Evolutionary conservation across 75 land plant genomes (phyloP).

Genomic region (Azolla pinnata): DNA sequence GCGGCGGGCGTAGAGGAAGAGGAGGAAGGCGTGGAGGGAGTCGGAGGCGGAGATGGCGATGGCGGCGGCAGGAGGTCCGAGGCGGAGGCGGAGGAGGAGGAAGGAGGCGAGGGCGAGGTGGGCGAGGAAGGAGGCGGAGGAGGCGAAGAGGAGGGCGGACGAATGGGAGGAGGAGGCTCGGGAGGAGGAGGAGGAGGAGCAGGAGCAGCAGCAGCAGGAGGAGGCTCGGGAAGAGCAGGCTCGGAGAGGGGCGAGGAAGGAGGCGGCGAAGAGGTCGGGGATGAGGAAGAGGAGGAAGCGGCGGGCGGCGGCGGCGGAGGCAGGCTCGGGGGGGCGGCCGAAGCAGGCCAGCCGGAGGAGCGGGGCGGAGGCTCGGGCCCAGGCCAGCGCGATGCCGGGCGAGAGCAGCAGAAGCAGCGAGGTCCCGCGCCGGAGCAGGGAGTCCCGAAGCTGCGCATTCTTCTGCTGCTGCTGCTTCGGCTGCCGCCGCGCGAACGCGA

Average conservation of each 20-base stretch:
- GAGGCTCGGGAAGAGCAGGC: constrained; percentile 48
- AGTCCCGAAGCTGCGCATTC: constrained; percentile 50
- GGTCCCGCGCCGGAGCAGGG: constrained; percentile 47
- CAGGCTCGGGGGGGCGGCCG: constrained; percentile 48
- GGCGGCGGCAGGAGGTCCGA: constrained; percentile 47
- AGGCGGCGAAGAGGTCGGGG: constrained; percentile 53
- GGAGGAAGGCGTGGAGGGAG: constrained; percentile 21
- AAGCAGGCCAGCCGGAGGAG: constrained; percentile 41
- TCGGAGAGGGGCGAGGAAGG: constrained; percentile 60
- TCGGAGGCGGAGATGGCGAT: constrained; percentile 58
- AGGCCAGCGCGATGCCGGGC: constrained; percentile 45
- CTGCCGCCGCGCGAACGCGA: constrained; percentile 65
- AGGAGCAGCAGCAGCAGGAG: constrained; percentile 35
- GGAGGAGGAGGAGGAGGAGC: constrained; percentile 35
- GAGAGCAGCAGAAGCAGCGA: constrained; percentile 38
- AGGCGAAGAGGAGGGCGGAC: constrained; percentile 59
- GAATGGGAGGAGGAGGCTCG: no score
- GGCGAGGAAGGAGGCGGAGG: constrained; percentile 24
- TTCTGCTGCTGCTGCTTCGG: constrained; percentile 69
- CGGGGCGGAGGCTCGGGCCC: constrained; percentile 53
- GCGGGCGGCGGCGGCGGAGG: constrained; percentile 33
- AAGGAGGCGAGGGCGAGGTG: constrained; percentile 53
- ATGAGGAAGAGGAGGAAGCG: constrained; percentile 42
- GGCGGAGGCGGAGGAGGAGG: constrained; percentile 22
- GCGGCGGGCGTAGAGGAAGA: constrained; percentile 29